Evolutionary conservation across 805 yeast species (phyloP).

Genomic region (Babjeviella inositovora): DNA sequence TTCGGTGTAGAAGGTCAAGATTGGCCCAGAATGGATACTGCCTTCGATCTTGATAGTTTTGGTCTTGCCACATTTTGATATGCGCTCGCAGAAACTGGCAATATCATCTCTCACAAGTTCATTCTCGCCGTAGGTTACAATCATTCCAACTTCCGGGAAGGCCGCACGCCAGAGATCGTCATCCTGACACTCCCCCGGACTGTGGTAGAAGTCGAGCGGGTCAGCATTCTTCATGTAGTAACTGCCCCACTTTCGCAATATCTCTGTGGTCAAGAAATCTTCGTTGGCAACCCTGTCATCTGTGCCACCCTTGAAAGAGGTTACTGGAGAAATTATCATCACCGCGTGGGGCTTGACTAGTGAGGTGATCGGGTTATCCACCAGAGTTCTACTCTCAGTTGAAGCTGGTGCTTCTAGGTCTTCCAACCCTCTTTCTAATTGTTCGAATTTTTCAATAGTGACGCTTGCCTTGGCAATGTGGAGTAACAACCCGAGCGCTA

Average conservation of each 20-base stretch:
- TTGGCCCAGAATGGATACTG: constrained; percentile 32
- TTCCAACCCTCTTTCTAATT: too few relatives aligned
- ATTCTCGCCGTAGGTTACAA: constrained; percentile 23
- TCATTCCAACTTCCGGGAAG: constrained; percentile 21
- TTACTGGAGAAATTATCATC: constrained; percentile 13
- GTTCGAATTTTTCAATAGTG: constrained; percentile 2
- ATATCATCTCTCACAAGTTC: constrained; percentile 22
- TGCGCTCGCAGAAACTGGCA: constrained; percentile 10
- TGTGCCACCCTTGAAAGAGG: constrained; percentile 5
- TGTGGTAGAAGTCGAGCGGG: constrained; percentile 8
- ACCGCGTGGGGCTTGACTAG: constrained; percentile 11
- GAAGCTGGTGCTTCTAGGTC: too few relatives aligned
- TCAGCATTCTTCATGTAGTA: constrained; percentile 4
- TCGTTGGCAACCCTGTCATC: constrained; percentile 3
- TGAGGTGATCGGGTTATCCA: constrained; percentile 2
- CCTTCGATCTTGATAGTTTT: constrained; percentile 13
- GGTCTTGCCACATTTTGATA: constrained; percentile 11
- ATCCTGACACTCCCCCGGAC: constrained; percentile 13
- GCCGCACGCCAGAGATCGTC: constrained; percentile 19
- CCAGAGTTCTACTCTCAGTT: too few relatives aligned
- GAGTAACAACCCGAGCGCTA: constrained; percentile 16
- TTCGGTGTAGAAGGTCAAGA: constrained; percentile 20
- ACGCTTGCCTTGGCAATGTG: constrained; percentile 15
- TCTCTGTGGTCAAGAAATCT: constrained; percentile 6
- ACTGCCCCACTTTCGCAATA: constrained; percentile 4